Conservation (phyloP, 768 basidiomycete species). For the Leccinellum rugosiceps region DNA sequence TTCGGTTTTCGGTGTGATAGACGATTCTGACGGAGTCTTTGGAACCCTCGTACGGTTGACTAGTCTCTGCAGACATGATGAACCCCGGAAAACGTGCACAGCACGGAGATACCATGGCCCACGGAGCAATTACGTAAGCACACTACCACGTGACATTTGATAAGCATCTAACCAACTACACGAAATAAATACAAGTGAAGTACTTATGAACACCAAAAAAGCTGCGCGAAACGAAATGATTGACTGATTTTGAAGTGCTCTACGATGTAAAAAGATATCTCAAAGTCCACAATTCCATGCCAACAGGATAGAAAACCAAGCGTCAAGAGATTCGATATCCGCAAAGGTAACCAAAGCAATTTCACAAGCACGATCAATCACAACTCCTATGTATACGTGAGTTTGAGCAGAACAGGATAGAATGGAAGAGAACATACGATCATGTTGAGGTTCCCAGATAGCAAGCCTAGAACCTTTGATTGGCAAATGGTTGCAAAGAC, state of each 20-base stretch:
- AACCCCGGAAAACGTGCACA: neutral
- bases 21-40: slow-evolving; percentile 30
- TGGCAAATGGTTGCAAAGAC: slow-evolving; percentile 3
- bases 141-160: neutral
- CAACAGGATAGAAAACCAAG: slow-evolving; percentile 6
- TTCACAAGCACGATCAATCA: slow-evolving; percentile 13
- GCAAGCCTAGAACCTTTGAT: slow-evolving; percentile 41
- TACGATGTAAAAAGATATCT: slow-evolving; percentile 6
- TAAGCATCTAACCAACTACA: neutral
- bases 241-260: slow-evolving; percentile 9
- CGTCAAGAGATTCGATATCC: slow-evolving; percentile 5
- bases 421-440: slow-evolving; percentile 42
- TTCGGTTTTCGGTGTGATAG: slow-evolving; percentile 33
- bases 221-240: neutral
- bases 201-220: slow-evolving; percentile 2
- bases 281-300: slow-evolving; percentile 22
- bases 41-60: neutral
- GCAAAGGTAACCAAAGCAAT: neutral
- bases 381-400: slow-evolving; percentile 27
- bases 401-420: neutral
- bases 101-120: neutral
- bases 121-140: neutral
- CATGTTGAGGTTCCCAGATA: slow-evolving; percentile 75
- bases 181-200: neutral
- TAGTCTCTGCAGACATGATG: slow-evolving; percentile 10